Evolutionary conservation across 2,329 filamentous ascomycete species (phyloP).

Genomic region (Colletotrichum endophyticum): DNA sequence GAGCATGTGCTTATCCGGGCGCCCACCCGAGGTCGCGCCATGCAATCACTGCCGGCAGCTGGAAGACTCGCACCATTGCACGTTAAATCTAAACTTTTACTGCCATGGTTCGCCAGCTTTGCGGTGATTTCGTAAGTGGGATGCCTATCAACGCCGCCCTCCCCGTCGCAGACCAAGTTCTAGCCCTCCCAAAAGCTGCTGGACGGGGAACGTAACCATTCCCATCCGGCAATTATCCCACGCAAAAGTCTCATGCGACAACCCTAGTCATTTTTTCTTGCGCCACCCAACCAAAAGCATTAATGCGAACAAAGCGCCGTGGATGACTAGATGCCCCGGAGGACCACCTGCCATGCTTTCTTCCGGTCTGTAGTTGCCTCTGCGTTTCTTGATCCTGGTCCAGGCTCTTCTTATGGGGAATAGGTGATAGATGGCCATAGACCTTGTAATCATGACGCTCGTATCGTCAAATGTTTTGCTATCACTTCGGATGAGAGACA

Average conservation of each 20-base stretch:
- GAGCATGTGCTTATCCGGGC: neutral
- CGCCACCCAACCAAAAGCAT: neutral
- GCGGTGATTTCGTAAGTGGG: neutral
- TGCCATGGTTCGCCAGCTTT: neutral
- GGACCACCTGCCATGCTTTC: neutral
- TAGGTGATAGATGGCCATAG: neutral
- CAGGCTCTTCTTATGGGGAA: conserved; percentile 1
- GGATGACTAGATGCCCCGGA: neutral
- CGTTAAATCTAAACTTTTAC: neutral
- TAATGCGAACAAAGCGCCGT: neutral
- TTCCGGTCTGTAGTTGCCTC: neutral
- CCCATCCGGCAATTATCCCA: neutral
- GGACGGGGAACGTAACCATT: neutral
- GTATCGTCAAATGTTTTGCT: neutral
- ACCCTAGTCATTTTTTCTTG: neutral
- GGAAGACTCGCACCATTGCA: too few species aligned
- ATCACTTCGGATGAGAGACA: neutral
- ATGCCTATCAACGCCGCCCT: neutral
- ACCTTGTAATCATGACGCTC: neutral
- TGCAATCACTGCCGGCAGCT: neutral
- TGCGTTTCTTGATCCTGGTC: neutral
- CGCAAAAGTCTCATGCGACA: neutral
- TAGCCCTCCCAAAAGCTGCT: neutral
- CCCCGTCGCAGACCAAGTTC: neutral
- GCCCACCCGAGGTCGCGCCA: neutral